A percentile compares a stretch with the other conserved stretches of the same genome.
These are phyloP conservation scores for Curvularia sp. DNA, from an alignment of 2,329 filamentous ascomycete genomes.

Conservation along the genomic window DNA sequence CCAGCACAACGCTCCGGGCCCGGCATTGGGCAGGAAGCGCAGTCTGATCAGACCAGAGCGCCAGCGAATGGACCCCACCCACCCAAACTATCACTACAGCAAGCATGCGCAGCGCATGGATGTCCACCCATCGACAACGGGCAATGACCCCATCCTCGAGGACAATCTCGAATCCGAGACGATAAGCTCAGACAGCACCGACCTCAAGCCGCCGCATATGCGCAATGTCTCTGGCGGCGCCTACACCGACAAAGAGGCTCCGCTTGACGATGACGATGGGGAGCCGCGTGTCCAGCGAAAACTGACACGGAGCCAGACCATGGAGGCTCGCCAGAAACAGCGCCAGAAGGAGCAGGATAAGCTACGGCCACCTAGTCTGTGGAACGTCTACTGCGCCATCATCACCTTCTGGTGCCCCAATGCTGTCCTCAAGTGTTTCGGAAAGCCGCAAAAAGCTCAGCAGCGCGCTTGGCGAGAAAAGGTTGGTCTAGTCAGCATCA, in stretches of 20 bases:
- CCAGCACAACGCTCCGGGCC: conserved; percentile 47
- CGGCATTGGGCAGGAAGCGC: conserved; percentile 73
- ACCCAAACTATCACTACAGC: conserved; percentile 95
- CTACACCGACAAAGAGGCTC: conserved; percentile 50
- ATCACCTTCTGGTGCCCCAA: conserved; percentile 95
- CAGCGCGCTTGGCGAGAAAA: conserved; percentile 97
- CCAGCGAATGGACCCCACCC: conserved; percentile 80
- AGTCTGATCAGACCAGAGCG: conserved; percentile 91
- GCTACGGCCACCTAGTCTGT: conserved; percentile 81
- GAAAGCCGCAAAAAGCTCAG: conserved; percentile 83
- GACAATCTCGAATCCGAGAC: conserved; percentile 64
- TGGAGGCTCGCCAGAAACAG: conserved; percentile 66
- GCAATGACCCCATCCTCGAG: conserved; percentile 87
- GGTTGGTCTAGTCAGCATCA: conserved; percentile 95
- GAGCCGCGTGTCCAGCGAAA: conserved; percentile 60
- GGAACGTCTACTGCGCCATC: conserved; percentile 94
- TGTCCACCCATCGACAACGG: conserved; percentile 87
- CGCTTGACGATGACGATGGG: conserved; percentile 41
- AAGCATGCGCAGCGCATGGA: conserved; percentile 95
- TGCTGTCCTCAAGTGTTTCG: conserved; percentile 82
- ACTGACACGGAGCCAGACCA: conserved; percentile 68
- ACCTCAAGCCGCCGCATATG: conserved; percentile 55
- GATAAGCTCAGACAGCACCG: conserved; percentile 69
- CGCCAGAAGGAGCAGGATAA: conserved; percentile 67
- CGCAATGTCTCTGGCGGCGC: conserved; percentile 49